Percentiles rank a stretch among this genome's conserved stretches.
phyloP scores from a whole-genome alignment of 805 yeast genomes.

The Candida loeiensis region DNA sequence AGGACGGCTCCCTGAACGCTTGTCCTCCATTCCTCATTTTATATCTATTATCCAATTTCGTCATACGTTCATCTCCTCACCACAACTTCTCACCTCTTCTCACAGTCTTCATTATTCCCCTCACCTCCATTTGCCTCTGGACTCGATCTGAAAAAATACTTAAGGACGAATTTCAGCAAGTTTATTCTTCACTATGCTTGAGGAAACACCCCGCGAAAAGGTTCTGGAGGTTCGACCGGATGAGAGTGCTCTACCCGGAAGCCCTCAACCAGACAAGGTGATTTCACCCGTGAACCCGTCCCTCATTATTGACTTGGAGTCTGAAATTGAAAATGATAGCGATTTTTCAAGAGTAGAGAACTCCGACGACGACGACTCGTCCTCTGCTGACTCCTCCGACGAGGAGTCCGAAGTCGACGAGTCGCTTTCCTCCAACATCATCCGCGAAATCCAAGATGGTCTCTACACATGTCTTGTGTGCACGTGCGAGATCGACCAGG shows the following conservation, averaged over 20 bases:
- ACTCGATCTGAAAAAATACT: background rate
- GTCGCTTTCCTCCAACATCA: conserved; percentile 40
- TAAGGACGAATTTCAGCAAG: background rate
- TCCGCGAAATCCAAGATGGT: conserved; percentile 61
- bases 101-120: no score
- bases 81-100: no score
- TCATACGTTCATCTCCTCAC: background rate
- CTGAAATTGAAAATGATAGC: conserved; percentile 8
- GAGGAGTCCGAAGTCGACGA: conserved; percentile 22
- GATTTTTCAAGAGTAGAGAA: conserved; percentile 8
- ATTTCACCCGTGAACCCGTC: background rate
- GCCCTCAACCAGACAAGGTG: background rate
- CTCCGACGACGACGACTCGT: conserved; percentile 7
- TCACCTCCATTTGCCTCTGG: no score
- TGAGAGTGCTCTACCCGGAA: background rate
- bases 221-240: background rate
- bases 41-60: no score
- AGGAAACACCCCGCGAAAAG: background rate
- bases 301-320: conserved; percentile 7
- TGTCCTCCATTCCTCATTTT: no score
- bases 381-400: conserved; percentile 16
- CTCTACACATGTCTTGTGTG: conserved; percentile 83
- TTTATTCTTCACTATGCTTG: background rate
- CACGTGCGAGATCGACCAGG: conserved; percentile 70
- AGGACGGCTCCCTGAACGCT: no score